Base-by-base conservation (phyloP, 1,139 yeast genomes). In the Candida pseudoviswanathii region DNA sequence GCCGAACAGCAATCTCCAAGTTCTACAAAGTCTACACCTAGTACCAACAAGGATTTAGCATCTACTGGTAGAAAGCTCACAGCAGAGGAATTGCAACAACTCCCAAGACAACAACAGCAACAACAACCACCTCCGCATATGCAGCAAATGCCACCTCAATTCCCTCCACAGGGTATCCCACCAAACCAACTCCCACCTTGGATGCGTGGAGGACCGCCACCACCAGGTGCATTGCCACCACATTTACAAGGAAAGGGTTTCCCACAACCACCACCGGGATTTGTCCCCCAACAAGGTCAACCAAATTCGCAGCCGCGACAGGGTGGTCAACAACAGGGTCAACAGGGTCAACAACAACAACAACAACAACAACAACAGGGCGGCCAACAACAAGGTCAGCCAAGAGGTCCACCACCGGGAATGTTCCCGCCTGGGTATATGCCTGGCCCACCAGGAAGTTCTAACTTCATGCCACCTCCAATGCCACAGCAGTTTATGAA, bases 401-500 rank as follows among this genome's bases (percentile, higher is more conserved):
- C 16, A 26, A 46, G 42, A 33, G 41, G 42, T 7, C 53, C 49
- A 5, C 60, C 56, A 11, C 58, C 55, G 24, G 58, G 58, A 25
- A 52, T 54, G 55, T 56, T 56, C 31, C 57, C 56, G 22, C 53
- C 53, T 44, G 55, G 59, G 5, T 52, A 49, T 32, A 46, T 50
- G 47, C 62, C 58, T n/a, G 44, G 44, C 30, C 61, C 60, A 25
- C 62, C 61, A 22, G 55, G 50, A 40, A 52, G 54, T 4, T 50
- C 52, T 6, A 50, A 52, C 39, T 52, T 52, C 43, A 46, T 43
- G 34, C 54, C 57, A 26, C 59, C 55, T 5, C 58, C 56, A 44
- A 51, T 71, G 11, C 70, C 72, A 29, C 58, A 56, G 5, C 54
- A 46, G 30, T 34, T 70, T 26, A 40, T 49, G 46, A 49, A 49